Base-by-base conservation (phyloP, 805 yeast genomes). In the Barnettozyma siamensis region DNA sequence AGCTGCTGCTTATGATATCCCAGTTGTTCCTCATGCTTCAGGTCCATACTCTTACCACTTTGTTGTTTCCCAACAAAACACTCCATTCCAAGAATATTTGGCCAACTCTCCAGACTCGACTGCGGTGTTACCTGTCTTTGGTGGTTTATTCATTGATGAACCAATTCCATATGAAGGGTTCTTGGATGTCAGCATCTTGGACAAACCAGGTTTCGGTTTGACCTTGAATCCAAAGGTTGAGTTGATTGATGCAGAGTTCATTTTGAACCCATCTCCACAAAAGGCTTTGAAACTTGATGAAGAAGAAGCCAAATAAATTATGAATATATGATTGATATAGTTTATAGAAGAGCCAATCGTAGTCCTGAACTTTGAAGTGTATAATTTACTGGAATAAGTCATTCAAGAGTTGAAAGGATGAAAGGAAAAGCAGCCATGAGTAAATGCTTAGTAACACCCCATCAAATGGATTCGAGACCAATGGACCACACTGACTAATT, bases 1-100 rank as follows among this genome's bases (percentile, higher is more conserved):
- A 51, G 76, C 76, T 21, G 73, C 73, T 36, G 75, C 76, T 16
- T 72, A 72, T 47, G 76, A 72, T 47, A 68, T 71, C 38, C 77
- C 76, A 21, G 73, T 72, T 35, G 76, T 72, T 41, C 75, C 75
- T 28, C 76, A 72, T 48, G 76, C 76, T 27, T 66, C 73, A n/a
- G 76, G 76, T 43, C 73, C 75, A 31, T 71, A 72, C 56, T 69
- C 75, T 5, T 70, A 72, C 55, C 76, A 71, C 51, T 70, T 70
- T 48, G 75, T 70, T 37, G 69, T 67, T 15, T 66, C 73, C 12
- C 76, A 70, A 49, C 63, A 63, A 45, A 71, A 72, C 53, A 70
- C 76, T 24, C 76, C 76, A 33, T 72, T 72, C 66, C 76, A 72
- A 52, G 76, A 71, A 53, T 72, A 72, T 46, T 57, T 72, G 38